These are phyloP conservation scores for Pseudocercospora crystallina DNA, from an alignment of 2,329 filamentous ascomycete genomes.

Conservation along the genomic window DNA sequence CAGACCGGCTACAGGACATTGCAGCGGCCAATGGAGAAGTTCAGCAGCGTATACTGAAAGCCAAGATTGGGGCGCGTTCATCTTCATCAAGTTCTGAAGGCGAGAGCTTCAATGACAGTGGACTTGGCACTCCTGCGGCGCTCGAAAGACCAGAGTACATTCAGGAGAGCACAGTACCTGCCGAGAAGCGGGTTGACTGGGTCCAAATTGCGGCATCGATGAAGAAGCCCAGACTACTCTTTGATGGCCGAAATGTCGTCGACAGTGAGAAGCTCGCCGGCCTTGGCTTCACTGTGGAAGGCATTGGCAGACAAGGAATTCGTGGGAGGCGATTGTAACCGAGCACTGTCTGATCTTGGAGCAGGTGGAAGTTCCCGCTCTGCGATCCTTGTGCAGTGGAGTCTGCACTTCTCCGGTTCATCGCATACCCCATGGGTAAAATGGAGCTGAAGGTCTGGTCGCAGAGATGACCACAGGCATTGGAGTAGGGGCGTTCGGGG, in stretches of 20 bases:
- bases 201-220: constrained; percentile 32
- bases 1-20: constrained; percentile 22
- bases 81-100: constrained; percentile 18
- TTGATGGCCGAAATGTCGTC: constrained; percentile 40
- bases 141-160: constrained; percentile 11
- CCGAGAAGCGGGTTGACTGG: constrained; percentile 35
- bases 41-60: neutral
- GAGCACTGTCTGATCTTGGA: too few species aligned
- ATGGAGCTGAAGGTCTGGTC: too few species aligned
- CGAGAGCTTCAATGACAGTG: constrained; percentile 20
- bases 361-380: too few species aligned
- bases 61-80: neutral
- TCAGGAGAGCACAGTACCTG: constrained; percentile 4
- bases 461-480: too few species aligned
- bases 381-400: too few species aligned
- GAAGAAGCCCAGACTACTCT: constrained; percentile 37
- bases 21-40: neutral
- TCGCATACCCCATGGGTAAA: too few species aligned
- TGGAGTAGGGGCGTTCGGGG: too few species aligned
- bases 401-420: too few species aligned
- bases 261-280: constrained; percentile 32
- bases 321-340: constrained; percentile 16
- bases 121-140: constrained; percentile 18
- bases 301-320: constrained; percentile 33
- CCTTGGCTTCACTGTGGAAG: constrained; percentile 39